A percentile compares a stretch with the other conserved stretches of the same genome.
Evolutionary conservation across 345 rosid species (phyloP).

Genomic region (Limnanthes douglasii): DNA sequence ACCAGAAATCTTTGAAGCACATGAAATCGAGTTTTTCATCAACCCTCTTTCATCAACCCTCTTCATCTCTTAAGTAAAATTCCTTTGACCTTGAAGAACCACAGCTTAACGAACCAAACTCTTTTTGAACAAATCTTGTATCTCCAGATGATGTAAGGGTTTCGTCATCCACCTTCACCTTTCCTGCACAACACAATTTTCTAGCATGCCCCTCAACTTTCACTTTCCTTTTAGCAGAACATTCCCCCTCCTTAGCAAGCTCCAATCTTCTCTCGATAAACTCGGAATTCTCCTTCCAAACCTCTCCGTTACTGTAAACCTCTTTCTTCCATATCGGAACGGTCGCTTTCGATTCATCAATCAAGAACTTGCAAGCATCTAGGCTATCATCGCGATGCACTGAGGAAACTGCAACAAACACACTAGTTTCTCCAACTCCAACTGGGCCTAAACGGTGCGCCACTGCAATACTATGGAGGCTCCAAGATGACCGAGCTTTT

Average conservation of each 20-base stretch:
- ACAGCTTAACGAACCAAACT: no score
- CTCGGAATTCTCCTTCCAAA: slow-evolving; percentile 93
- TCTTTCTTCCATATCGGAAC: slow-evolving; percentile 97
- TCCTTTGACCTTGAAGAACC: no score
- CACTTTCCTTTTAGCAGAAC: slow-evolving; percentile 16
- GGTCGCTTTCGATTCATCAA: slow-evolving; percentile 71
- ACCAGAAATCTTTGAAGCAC: no score
- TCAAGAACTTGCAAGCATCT: slow-evolving; percentile 73
- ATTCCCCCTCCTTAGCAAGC: slow-evolving; percentile 23
- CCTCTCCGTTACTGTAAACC: slow-evolving; percentile 71
- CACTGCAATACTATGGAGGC: slow-evolving; percentile 51
- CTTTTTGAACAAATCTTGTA: no score
- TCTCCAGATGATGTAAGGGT: no score
- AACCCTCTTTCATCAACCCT: no score
- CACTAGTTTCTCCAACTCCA: slow-evolving; percentile 79
- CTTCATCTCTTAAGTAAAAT: no score
- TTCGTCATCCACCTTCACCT: slow-evolving; percentile 30
- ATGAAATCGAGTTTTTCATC: no score
- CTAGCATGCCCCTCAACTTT: slow-evolving; percentile 9
- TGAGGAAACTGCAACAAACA: slow-evolving; percentile 68
- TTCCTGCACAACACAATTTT: slow-evolving; percentile 42
- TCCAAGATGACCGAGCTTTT: slow-evolving; percentile 61
- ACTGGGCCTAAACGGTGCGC: slow-evolving; percentile 74
- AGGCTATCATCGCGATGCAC: slow-evolving; percentile 76
- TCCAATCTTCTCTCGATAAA: slow-evolving; percentile 46